Percentiles rank a stretch among this genome's conserved stretches.
phyloP scores from a whole-genome alignment of 2,329 filamentous ascomycete genomes.

The Fusarium miscanthi region DNA sequence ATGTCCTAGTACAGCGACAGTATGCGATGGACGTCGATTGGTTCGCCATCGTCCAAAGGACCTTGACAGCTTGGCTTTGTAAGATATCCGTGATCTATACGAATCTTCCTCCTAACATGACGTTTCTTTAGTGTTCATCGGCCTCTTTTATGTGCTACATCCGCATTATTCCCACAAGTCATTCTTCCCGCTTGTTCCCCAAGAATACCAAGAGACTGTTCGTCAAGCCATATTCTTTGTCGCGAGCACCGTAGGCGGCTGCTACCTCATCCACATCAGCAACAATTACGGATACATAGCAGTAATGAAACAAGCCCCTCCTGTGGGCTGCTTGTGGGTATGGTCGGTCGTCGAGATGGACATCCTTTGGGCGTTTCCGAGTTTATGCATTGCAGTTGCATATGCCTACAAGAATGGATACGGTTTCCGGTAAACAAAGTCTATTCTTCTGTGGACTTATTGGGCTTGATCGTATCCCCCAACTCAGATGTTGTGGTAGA shows the following conservation, averaged over 20 bases:
- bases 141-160: slow-evolving; percentile 68
- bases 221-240: slow-evolving; percentile 73
- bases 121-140: slow-evolving; percentile 59
- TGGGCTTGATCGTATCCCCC: not conserved
- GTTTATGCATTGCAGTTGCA: slow-evolving; percentile 57
- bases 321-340: slow-evolving; percentile 89
- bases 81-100: slow-evolving; percentile 35
- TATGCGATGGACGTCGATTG: slow-evolving; percentile 76
- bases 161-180: slow-evolving; percentile 61
- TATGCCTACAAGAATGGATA: slow-evolving; percentile 65
- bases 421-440: slow-evolving; percentile 47
- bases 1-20: slow-evolving; percentile 82
- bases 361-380: slow-evolving; percentile 70
- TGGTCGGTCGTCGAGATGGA: slow-evolving; percentile 92
- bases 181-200: slow-evolving; percentile 63
- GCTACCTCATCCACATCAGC: slow-evolving; percentile 83
- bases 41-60: slow-evolving; percentile 63
- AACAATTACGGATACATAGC: slow-evolving; percentile 85
- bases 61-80: slow-evolving; percentile 65
- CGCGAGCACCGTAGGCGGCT: slow-evolving; percentile 72
- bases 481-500: slow-evolving; percentile 7
- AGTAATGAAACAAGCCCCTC: slow-evolving; percentile 92
- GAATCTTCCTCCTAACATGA: not conserved
- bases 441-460: not conserved
- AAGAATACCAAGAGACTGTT: slow-evolving; percentile 58